A percentile compares a stretch with the other conserved stretches of the same genome.
These are phyloP conservation scores for Nicotiana benthamiana DNA, from an alignment of 257 asterid genomes.

Conservation along the genomic window DNA sequence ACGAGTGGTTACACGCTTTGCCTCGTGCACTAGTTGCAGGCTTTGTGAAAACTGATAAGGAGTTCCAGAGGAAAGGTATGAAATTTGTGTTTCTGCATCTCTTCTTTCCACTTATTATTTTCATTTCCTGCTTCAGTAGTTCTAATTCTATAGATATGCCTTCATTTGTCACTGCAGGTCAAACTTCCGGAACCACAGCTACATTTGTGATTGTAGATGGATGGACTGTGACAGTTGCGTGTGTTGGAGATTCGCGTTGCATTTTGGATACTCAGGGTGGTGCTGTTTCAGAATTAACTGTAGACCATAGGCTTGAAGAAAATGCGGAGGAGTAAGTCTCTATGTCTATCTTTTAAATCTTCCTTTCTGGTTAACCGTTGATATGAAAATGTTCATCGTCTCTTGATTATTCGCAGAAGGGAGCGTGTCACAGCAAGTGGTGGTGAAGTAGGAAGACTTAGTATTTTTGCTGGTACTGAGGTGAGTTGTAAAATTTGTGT, in stretches of 20 bases:
- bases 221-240: slow-evolving; percentile 87
- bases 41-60: slow-evolving; percentile 81
- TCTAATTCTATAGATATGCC: neutral
- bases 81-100: neutral
- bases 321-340: slow-evolving; percentile 65
- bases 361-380: neutral
- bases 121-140: neutral
- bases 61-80: slow-evolving; percentile 74
- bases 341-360: neutral
- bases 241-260: slow-evolving; percentile 92
- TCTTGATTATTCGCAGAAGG: slow-evolving; percentile 38
- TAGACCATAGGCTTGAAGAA: slow-evolving; percentile 89
- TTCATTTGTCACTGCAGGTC: slow-evolving; percentile 33
- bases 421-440: slow-evolving; percentile 89
- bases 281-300: slow-evolving; percentile 55
- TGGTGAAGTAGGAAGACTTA: slow-evolving; percentile 82
- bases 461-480: slow-evolving; percentile 63
- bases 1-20: slow-evolving; percentile 82
- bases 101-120: neutral
- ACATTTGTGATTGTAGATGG: slow-evolving; percentile 79
- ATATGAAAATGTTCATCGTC: neutral
- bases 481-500: slow-evolving; percentile 22
- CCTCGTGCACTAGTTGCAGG: slow-evolving; percentile 91
- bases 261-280: slow-evolving; percentile 71
- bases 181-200: slow-evolving; percentile 89